A percentile compares a stretch with the other conserved stretches of the same genome.
phyloP scores from a whole-genome alignment of 2,329 filamentous ascomycete species.

The Coniochaeta sp. region DNA sequence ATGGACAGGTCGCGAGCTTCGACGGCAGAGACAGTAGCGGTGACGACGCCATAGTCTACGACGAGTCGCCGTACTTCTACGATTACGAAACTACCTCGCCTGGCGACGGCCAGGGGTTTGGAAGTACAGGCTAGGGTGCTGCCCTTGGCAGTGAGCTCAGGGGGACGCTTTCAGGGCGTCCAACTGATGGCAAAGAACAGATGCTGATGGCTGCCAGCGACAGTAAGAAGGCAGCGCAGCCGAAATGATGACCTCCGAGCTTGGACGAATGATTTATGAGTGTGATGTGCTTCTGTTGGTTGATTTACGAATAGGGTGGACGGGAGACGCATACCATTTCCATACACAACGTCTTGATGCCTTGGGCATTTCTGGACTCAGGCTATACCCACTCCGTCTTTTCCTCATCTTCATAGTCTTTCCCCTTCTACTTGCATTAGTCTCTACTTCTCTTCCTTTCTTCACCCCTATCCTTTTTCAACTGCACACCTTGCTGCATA shows the following conservation, averaged over 20 bases:
- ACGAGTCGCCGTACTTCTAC: constrained; percentile 13
- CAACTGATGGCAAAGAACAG: neutral
- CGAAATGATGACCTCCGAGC: neutral
- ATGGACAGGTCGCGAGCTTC: constrained; percentile 19
- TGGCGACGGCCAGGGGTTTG: neutral
- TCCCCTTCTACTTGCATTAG: neutral
- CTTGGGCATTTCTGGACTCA: neutral
- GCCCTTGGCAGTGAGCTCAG: neutral
- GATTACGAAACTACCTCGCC: constrained; percentile 6
- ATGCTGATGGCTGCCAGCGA: neutral
- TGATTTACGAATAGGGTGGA: neutral
- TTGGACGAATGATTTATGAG: neutral
- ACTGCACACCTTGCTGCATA: neutral
- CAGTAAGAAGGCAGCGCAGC: neutral
- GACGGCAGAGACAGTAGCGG: constrained; percentile 19
- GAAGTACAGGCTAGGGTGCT: neutral
- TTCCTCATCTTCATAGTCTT: neutral
- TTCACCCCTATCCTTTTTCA: neutral
- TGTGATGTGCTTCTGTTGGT: neutral
- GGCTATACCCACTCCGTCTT: neutral
- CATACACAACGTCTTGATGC: neutral
- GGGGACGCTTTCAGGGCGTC: neutral
- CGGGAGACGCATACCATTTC: neutral
- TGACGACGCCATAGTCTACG: constrained; percentile 23
- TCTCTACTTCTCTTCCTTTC: neutral